Percentiles rank a stretch among this genome's conserved stretches.
Evolutionary conservation across 2,329 filamentous ascomycete species (phyloP).

Genomic region (Sporothrix pallida): DNA sequence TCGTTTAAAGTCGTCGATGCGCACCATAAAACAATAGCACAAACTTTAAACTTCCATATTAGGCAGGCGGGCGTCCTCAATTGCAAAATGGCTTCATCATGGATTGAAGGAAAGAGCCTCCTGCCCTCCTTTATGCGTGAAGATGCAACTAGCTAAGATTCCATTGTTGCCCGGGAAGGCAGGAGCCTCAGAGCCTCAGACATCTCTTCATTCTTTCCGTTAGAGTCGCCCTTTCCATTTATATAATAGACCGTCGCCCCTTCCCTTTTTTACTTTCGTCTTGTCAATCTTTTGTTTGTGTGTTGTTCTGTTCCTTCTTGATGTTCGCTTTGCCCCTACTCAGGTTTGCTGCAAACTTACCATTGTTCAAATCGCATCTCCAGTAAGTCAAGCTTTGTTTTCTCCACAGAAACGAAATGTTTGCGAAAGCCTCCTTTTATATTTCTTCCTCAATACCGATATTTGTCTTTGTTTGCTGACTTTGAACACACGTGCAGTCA

Average conservation of each 20-base stretch:
- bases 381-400: not conserved
- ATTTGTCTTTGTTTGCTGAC: not conserved
- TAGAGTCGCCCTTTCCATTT: not conserved
- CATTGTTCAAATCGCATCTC: not conserved
- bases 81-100: not conserved
- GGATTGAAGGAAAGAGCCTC: conserved; percentile 2
- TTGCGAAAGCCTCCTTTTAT: not conserved
- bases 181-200: conserved; percentile 2
- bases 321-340: not conserved
- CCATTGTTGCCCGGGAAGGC: conserved; percentile 1
- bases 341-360: too few relatives aligned
- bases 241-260: not conserved
- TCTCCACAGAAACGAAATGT: not conserved
- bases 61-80: conserved; percentile 10
- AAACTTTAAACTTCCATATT: not conserved
- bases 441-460: not conserved
- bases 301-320: not conserved
- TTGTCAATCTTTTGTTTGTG: too few relatives aligned
- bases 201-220: not conserved
- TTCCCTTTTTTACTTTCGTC: not conserved
- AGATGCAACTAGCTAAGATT: not conserved
- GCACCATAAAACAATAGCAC: not conserved
- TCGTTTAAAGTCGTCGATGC: not conserved
- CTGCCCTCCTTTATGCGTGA: not conserved
- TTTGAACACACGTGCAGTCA: too few relatives aligned